Conservation (phyloP, 2,329 filamentous ascomycete genomes). For the Aspergillus sp. region DNA sequence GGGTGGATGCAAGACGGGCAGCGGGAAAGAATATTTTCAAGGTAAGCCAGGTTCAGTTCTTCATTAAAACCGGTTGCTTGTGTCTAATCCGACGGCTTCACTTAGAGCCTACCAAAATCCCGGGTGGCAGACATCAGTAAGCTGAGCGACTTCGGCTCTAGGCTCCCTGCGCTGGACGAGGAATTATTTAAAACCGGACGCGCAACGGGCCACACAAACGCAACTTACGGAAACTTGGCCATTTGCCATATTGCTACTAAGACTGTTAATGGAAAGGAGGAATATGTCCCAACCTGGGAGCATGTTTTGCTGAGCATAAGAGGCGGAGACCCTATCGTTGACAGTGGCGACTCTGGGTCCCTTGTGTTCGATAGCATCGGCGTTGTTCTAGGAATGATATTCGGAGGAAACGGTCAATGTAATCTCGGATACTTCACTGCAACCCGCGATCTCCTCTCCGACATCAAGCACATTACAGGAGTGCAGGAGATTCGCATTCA, state of each 20-base stretch:
- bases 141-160: background rate
- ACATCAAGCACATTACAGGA: background rate
- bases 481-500: background rate
- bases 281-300: background rate
- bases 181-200: background rate
- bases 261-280: background rate
- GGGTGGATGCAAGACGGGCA: background rate
- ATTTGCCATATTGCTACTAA: background rate
- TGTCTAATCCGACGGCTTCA: background rate
- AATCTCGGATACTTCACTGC: background rate
- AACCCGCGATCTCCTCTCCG: background rate
- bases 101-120: background rate
- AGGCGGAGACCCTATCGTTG: background rate
- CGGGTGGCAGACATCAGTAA: background rate
- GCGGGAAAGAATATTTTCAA: background rate
- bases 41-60: too few relatives aligned
- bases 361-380: background rate
- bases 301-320: background rate
- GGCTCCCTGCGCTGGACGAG: background rate
- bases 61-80: background rate
- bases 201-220: background rate
- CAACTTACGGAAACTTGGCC: background rate
- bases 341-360: background rate
- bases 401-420: background rate
- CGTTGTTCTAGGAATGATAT: background rate